Percentiles rank a stretch among this genome's conserved stretches.
These are phyloP conservation scores for Silene latifolia DNA, from an alignment of 148 eudicot species.

Conservation along the genomic window DNA sequence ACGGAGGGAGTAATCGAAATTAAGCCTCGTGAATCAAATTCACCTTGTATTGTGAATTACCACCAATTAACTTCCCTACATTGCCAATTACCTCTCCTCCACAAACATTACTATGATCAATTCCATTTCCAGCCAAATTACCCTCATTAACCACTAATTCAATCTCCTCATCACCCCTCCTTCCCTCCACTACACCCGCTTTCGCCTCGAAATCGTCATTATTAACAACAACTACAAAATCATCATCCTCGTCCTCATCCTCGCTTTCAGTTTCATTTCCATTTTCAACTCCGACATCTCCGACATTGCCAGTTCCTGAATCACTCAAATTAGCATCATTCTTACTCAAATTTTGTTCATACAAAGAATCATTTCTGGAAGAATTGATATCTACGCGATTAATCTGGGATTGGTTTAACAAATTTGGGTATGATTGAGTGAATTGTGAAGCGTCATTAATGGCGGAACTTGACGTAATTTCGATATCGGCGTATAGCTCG, in stretches of 20 bases:
- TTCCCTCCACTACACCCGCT: neutral
- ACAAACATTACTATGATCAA: conserved; percentile 6
- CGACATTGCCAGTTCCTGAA: neutral
- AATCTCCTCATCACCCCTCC: neutral
- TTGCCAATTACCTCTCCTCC: conserved; percentile 17
- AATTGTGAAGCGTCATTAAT: neutral
- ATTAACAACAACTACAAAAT: conserved; percentile 23
- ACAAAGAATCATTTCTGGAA: neutral
- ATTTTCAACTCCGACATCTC: neutral
- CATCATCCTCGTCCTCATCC: conserved; percentile 15
- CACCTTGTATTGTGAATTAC: conserved; percentile 23
- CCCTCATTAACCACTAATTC: conserved; percentile 7
- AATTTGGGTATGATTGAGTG: neutral
- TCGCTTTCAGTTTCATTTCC: conserved; percentile 3
- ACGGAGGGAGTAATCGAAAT: neutral
- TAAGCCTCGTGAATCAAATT: neutral
- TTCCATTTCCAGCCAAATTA: conserved; percentile 9
- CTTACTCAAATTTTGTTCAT: conserved; percentile 2
- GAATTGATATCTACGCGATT: neutral
- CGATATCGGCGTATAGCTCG: conserved; percentile 28
- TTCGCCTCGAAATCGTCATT: conserved; percentile 24
- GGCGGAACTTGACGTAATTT: conserved; percentile 9
- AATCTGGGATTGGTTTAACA: neutral
- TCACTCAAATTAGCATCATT: neutral
- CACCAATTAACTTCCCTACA: conserved; percentile 10